Conservation (phyloP, 106 monocot genomes). For the Allium fistulosum region DNA sequence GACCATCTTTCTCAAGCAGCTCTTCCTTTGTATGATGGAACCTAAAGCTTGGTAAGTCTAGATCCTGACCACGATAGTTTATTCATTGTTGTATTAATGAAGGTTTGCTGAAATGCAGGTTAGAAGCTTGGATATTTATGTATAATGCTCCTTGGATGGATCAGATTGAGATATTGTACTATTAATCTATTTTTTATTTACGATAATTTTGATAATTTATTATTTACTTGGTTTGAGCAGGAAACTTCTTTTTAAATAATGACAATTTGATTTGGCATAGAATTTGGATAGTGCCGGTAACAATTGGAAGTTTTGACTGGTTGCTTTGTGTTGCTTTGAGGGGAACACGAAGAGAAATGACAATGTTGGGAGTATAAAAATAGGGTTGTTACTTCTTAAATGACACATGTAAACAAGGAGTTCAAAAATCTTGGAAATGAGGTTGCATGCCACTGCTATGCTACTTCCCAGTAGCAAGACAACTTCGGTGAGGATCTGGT, state of each 20-base stretch:
- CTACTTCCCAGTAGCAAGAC: not conserved
- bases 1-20: slow-evolving; percentile 42
- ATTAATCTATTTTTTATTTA: not conserved
- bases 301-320: not conserved
- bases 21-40: slow-evolving; percentile 90
- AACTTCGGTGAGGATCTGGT: no score
- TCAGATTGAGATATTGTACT: not conserved
- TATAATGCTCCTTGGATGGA: not conserved
- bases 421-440: not conserved
- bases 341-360: not conserved
- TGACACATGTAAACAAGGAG: not conserved
- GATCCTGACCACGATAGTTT: slow-evolving; percentile 7
- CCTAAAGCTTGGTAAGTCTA: slow-evolving; percentile 68
- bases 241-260: not conserved
- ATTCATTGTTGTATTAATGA: not conserved
- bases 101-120: not conserved
- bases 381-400: not conserved
- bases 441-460: not conserved
- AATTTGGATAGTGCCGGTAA: slow-evolving; percentile 1
- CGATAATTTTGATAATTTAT: not conserved
- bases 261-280: not conserved
- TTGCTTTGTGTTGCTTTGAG: not conserved
- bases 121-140: not conserved
- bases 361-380: not conserved
- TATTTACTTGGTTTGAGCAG: not conserved